Conservation (phyloP, 257 asterid genomes). For the Petunia secreta region DNA sequence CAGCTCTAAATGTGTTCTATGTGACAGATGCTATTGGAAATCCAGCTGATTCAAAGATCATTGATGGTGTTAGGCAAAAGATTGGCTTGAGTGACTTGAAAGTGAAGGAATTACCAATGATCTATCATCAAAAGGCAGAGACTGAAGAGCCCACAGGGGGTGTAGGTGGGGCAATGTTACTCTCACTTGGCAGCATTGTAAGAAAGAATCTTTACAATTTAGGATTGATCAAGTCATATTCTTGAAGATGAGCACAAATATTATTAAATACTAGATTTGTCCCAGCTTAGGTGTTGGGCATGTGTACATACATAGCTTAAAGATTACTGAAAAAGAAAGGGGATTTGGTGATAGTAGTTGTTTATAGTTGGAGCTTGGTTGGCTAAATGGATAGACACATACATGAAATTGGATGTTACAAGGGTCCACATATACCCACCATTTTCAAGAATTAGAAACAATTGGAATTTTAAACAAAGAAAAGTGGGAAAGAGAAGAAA, state of each 20-base stretch:
- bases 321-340: slow-evolving; percentile 9
- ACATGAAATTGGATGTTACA: slow-evolving; percentile 14
- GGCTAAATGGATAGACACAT: slow-evolving; percentile 28
- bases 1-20: slow-evolving; percentile 65
- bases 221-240: slow-evolving; percentile 78
- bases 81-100: slow-evolving; percentile 69
- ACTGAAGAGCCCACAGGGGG: slow-evolving; percentile 46
- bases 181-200: slow-evolving; percentile 84
- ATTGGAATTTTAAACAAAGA: slow-evolving; percentile 11
- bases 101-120: slow-evolving; percentile 75
- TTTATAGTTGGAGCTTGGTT: slow-evolving; percentile 31
- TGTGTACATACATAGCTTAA: slow-evolving; percentile 45
- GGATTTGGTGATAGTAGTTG: slow-evolving; percentile 41
- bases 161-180: slow-evolving; percentile 72
- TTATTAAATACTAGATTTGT: slow-evolving; percentile 30
- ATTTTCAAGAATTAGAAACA: slow-evolving; percentile 15
- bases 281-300: slow-evolving; percentile 29
- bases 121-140: slow-evolving; percentile 50
- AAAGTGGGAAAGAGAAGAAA: background rate
- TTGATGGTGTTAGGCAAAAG: slow-evolving; percentile 65
- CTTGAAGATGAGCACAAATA: slow-evolving; percentile 35
- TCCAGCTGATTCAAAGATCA: slow-evolving; percentile 58
- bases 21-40: slow-evolving; percentile 77
- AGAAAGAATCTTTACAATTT: slow-evolving; percentile 80
- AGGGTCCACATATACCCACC: slow-evolving; percentile 24